Percentiles rank a stretch among this genome's conserved stretches.
phyloP scores from a whole-genome alignment of 305 asterid species.

The Rubia balearica region DNA sequence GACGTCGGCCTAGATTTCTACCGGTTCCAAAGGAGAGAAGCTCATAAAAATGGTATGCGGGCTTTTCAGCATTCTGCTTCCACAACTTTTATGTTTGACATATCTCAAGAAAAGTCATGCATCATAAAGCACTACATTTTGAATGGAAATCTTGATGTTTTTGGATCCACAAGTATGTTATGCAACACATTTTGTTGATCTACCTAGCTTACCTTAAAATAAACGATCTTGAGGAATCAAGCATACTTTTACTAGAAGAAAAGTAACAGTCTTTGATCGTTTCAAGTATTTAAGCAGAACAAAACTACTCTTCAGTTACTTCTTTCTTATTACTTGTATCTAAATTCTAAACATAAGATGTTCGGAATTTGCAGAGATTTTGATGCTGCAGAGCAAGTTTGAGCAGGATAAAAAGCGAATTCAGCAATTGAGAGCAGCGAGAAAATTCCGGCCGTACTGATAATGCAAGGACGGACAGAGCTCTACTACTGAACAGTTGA shows the following conservation, averaged over 20 bases:
- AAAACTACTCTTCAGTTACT: not conserved
- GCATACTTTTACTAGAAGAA: not conserved
- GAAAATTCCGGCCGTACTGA: conserved; percentile 80
- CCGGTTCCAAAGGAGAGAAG: conserved; percentile 81
- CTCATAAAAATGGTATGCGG: conserved; percentile 64
- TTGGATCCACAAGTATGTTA: not conserved
- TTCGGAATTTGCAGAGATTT: conserved; percentile 49
- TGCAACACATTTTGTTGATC: not conserved
- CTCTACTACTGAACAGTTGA: not conserved
- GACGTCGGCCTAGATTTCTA: conserved; percentile 69
- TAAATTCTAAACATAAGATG: not conserved
- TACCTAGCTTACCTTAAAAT: not conserved
- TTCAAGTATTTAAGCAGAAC: not conserved
- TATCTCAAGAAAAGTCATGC: not conserved
- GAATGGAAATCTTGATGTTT: not conserved
- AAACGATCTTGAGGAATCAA: not conserved
- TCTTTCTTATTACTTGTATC: not conserved
- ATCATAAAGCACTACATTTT: not conserved
- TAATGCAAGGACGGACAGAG: not conserved
- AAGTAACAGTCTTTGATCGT: not conserved
- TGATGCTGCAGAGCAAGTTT: conserved; percentile 84
- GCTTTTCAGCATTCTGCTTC: conserved; percentile 3
- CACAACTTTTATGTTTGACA: not conserved
- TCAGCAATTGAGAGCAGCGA: conserved; percentile 77
- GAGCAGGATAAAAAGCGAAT: conserved; percentile 91